These are phyloP conservation scores for Acanthamoeba triangularis DNA, from an alignment of 208 protist genomes.

Conservation along the genomic window DNA sequence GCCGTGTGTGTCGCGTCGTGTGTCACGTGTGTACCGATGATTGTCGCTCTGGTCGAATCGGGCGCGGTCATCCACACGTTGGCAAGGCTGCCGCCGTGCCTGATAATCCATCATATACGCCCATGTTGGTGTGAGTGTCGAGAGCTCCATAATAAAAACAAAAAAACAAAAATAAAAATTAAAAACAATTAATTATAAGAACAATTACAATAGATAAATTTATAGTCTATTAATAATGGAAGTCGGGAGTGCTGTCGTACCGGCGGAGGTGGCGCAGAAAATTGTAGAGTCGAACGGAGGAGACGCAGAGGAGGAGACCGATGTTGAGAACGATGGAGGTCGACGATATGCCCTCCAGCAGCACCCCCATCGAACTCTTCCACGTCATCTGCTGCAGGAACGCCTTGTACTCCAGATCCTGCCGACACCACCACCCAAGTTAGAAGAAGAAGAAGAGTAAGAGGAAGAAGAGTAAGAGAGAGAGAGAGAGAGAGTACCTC, in stretches of 20 bases:
- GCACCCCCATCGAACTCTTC: conserved; percentile 16
- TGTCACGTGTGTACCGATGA: neutral
- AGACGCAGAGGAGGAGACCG: neutral
- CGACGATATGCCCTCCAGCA: conserved; percentile 11
- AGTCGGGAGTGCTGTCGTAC: neutral
- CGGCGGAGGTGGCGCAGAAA: neutral
- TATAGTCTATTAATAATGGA: too few species aligned
- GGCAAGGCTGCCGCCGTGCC: conserved; percentile 5
- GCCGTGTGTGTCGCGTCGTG: neutral
- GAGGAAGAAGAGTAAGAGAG: neutral
- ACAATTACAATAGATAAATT: neutral
- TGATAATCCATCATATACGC: neutral
- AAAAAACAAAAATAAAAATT: too few species aligned
- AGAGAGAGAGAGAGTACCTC: neutral
- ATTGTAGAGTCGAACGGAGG: neutral
- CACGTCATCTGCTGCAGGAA: conserved; percentile 25
- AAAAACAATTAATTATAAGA: neutral
- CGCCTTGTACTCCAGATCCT: neutral
- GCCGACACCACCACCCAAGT: neutral
- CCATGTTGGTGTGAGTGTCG: neutral
- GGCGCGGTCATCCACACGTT: conserved; percentile 11
- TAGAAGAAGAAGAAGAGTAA: neutral
- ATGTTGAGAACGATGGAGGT: conserved; percentile 25
- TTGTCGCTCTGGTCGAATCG: conserved; percentile 23
- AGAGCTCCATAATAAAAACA: neutral